Conservation (phyloP, 1,139 yeast genomes). For the Zhuliangozyma blackwelliae region DNA sequence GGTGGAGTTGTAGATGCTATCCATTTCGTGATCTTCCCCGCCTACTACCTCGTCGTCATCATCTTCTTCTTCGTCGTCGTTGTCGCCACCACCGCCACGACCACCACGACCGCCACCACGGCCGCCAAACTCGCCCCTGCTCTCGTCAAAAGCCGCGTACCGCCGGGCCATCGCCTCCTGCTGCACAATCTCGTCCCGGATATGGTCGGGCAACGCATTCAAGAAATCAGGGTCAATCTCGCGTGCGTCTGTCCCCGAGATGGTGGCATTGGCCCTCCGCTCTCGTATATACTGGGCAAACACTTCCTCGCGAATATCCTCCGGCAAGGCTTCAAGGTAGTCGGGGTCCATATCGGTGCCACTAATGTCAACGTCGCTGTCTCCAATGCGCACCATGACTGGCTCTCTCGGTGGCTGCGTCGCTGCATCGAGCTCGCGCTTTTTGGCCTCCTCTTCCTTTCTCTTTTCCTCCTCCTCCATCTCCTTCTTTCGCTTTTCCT, state of each 20-base stretch:
- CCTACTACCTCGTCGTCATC: constrained; percentile 6
- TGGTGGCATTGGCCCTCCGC: constrained; percentile 49
- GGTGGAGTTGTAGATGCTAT: background rate
- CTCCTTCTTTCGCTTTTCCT: constrained; percentile 21
- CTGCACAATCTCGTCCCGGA: constrained; percentile 68
- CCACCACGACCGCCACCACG: constrained; percentile 8
- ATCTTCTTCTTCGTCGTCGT: constrained; percentile 22
- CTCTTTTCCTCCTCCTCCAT: constrained; percentile 32
- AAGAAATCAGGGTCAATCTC: constrained; percentile 81
- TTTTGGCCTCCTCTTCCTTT: constrained; percentile 34
- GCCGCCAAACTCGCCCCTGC: constrained; percentile 20
- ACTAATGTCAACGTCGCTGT: constrained; percentile 76
- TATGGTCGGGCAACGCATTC: constrained; percentile 72
- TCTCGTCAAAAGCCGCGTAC: constrained; percentile 24
- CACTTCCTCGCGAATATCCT: constrained; percentile 90
- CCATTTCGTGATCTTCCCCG: constrained; percentile 4
- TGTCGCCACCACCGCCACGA: constrained; percentile 18
- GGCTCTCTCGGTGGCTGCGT: constrained; percentile 34
- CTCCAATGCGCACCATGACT: constrained; percentile 70
- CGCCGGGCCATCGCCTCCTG: constrained; percentile 57
- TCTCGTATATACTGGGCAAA: constrained; percentile 83
- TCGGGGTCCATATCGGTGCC: constrained; percentile 93
- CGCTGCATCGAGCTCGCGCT: constrained; percentile 26
- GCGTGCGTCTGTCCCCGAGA: constrained; percentile 41
- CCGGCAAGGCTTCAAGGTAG: constrained; percentile 86